Conservation (phyloP, 192 early-diverging fungal genomes). For the Coemansia sp. region DNA sequence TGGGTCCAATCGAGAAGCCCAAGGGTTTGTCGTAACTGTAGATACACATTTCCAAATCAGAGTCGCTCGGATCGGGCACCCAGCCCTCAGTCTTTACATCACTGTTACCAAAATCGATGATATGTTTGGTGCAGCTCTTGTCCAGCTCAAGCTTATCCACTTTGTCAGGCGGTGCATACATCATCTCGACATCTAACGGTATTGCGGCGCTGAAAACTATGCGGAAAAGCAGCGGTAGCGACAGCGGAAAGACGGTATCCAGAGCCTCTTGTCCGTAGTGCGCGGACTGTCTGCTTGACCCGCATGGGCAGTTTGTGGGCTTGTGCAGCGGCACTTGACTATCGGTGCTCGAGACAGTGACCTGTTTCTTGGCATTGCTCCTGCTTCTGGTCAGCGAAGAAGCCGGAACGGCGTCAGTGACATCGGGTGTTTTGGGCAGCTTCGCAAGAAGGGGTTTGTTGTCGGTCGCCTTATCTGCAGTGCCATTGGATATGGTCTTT, state of each 20-base stretch:
- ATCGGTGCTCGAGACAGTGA: neutral
- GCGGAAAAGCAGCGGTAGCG: conserved; percentile 49
- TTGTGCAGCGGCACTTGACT: conserved; percentile 17
- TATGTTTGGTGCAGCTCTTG: conserved; percentile 38
- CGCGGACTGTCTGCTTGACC: conserved; percentile 15
- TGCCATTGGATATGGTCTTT: neutral
- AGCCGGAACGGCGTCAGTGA: conserved; percentile 16
- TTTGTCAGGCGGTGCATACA: conserved; percentile 25
- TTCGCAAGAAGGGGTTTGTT: conserved; percentile 21
- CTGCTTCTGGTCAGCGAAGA: conserved; percentile 8
- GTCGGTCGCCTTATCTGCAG: conserved; percentile 2
- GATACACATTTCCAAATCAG: conserved; percentile 32
- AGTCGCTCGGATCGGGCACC: conserved; percentile 41
- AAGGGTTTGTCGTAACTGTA: conserved; percentile 52
- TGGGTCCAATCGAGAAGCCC: conserved; percentile 55
- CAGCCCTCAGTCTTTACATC: conserved; percentile 50
- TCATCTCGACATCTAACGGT: conserved; percentile 16
- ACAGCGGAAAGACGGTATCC: conserved; percentile 47
- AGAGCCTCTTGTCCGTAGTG: conserved; percentile 44
- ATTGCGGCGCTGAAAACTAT: conserved; percentile 45
- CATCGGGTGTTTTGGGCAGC: conserved; percentile 37
- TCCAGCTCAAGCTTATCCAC: conserved; percentile 26
- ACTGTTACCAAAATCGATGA: conserved; percentile 31
- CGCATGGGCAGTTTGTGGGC: conserved; percentile 47
- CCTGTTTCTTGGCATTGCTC: conserved; percentile 3